A percentile compares a stretch with the other conserved stretches of the same genome.
phyloP scores from a whole-genome alignment of 495 filamentous ascomycete species.

The Aspergillus ostianus region DNA sequence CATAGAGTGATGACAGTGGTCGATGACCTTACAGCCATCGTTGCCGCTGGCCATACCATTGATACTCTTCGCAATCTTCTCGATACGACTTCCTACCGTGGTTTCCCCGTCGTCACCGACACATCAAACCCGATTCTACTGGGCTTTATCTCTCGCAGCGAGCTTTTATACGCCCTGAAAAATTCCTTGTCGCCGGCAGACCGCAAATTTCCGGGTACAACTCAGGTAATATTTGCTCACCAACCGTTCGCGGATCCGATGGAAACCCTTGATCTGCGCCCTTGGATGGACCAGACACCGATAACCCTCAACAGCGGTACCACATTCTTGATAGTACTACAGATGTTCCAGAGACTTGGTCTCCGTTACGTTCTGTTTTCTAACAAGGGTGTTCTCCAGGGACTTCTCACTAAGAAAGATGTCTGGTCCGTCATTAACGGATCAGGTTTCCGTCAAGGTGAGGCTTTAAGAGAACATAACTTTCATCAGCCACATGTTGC shows the following conservation, averaged over 20 bases:
- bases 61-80: slow-evolving; percentile 68
- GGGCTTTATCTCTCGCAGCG: slow-evolving; percentile 91
- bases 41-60: slow-evolving; percentile 82
- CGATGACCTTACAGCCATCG: slow-evolving; percentile 85
- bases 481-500: slow-evolving; percentile 40
- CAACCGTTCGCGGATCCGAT: slow-evolving; percentile 75
- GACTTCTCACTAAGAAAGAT: slow-evolving; percentile 95
- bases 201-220: slow-evolving; percentile 60
- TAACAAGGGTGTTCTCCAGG: slow-evolving; percentile 76
- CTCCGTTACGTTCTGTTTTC: slow-evolving; percentile 87
- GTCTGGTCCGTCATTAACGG: slow-evolving; percentile 92
- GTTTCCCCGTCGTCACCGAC: slow-evolving; percentile 87
- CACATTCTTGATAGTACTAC: slow-evolving; percentile 75
- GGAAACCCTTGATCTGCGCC: slow-evolving; percentile 80
- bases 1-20: slow-evolving; percentile 85
- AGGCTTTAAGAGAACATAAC: slow-evolving; percentile 31
- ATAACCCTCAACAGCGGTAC: slow-evolving; percentile 78
- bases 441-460: slow-evolving; percentile 57
- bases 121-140: slow-evolving; percentile 66
- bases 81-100: slow-evolving; percentile 72
- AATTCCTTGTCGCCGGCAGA: slow-evolving; percentile 38
- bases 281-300: slow-evolving; percentile 98
- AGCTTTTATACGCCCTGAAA: slow-evolving; percentile 78
- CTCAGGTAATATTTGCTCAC: slow-evolving; percentile 81
- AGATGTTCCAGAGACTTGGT: slow-evolving; percentile 91